Base-by-base conservation (phyloP, 164 flowering plant genomes). In the Magnolia officinalis region DNA sequence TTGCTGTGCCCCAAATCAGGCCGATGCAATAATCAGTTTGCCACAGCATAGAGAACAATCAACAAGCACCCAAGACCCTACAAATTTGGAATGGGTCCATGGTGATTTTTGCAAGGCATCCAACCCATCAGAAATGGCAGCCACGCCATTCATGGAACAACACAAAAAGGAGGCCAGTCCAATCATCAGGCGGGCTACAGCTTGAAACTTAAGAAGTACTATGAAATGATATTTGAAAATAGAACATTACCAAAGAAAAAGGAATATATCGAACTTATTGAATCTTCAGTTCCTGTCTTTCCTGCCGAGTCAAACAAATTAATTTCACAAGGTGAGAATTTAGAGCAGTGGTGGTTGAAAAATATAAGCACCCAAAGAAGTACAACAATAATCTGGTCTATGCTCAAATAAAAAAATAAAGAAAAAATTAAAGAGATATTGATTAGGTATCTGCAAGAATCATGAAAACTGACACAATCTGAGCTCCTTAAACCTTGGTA, bases 241-340 rank as follows among this genome's bases (percentile, higher is more conserved):
- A 11, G 49, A 68, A 29, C 51, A 29, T 29, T 68, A 68, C 71
- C 71, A 68, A 68, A 68, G 50, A 68, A 68, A 37, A 68, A 68
- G n/a, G 71, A 68, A 10, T 29, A 10, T 24, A 68, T 68, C 2
- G 71, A 68, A 18, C 71, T 68, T 68, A 5, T 68, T 29, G 71
- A 37, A 19, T 68, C 78, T 58, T 68, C 51, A 70, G 29, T 76
- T 69, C 63, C 73, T 21, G n/a, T 61, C 10, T 31, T 70, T 68
- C 71, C 71, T 68, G 71, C 71, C 16, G 29, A 29, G 19, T 29
- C 49, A 68, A 31, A 68, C 29, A n/a, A 1, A 14, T n/a, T 64
- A 13, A 7, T 64, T 64, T n/a, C 21, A 68, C 8, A 18, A 68
- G 50, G 20, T 37, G 49, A 13, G 50, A 31, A 68, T 16, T 68